A percentile compares a stretch with the other conserved stretches of the same genome.
Evolutionary conservation across 768 basidiomycete genomes (phyloP).

Genomic region (Coprinopsis strossmayeri): DNA sequence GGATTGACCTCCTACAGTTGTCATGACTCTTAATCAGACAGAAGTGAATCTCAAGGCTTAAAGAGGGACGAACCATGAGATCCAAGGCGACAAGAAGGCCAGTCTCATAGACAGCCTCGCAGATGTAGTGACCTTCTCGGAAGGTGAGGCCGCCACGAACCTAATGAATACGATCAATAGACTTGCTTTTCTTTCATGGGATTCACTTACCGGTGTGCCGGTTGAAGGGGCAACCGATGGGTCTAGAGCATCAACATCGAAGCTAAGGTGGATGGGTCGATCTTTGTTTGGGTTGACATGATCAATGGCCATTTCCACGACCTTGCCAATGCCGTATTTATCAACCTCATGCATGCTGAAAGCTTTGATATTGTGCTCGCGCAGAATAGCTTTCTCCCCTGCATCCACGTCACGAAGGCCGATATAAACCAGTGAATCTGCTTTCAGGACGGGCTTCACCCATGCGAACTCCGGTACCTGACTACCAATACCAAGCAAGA

Average conservation of each 20-base stretch:
- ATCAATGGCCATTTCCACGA: slow-evolving; percentile 95
- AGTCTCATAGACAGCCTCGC: slow-evolving; percentile 88
- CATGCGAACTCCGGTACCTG: slow-evolving; percentile 39
- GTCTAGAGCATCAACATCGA: slow-evolving; percentile 94
- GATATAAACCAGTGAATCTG: slow-evolving; percentile 88
- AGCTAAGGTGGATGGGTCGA: slow-evolving; percentile 88
- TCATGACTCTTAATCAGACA: slow-evolving; percentile 5
- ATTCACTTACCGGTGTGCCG: slow-evolving; percentile 71
- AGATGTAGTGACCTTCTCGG: slow-evolving; percentile 97
- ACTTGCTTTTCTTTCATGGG: neutral
- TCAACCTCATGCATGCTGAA: slow-evolving; percentile 93
- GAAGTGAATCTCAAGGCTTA: slow-evolving; percentile 3
- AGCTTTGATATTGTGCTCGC: slow-evolving; percentile 72
- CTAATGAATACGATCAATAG: slow-evolving; percentile 23
- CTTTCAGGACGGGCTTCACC: slow-evolving; percentile 57
- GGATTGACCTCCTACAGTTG: slow-evolving; percentile 86
- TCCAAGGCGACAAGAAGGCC: slow-evolving; percentile 89
- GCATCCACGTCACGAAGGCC: slow-evolving; percentile 90
- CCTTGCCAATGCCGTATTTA: slow-evolving; percentile 87
- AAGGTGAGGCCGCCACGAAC: slow-evolving; percentile 95
- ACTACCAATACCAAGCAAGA: slow-evolving; percentile 62
- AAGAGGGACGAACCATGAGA: slow-evolving; percentile 63
- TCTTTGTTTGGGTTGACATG: slow-evolving; percentile 83
- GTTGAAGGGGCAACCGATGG: slow-evolving; percentile 95
- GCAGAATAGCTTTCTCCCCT: slow-evolving; percentile 83